Evolutionary conservation across 768 basidiomycete genomes (phyloP).

Genomic region (Tremella yokohamensis): DNA sequence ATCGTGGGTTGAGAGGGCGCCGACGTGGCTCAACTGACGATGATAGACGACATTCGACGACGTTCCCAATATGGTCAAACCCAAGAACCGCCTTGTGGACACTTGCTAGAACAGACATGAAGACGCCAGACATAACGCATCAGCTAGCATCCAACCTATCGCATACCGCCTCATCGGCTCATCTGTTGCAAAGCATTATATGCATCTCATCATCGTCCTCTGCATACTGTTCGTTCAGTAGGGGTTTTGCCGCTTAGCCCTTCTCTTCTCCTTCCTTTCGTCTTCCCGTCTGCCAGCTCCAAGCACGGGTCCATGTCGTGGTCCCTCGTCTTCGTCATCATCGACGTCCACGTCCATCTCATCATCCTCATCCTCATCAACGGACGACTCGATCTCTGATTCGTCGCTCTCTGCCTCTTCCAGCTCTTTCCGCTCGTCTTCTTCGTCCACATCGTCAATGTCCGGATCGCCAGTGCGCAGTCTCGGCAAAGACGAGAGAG

Average conservation of each 20-base stretch:
- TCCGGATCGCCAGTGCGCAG: constrained; percentile 40
- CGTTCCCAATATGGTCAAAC: constrained; percentile 26
- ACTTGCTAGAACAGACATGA: constrained; percentile 32
- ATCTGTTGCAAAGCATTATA: not conserved
- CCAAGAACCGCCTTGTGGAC: constrained; percentile 42
- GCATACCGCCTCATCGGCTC: not conserved
- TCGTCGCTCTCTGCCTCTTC: constrained; percentile 22
- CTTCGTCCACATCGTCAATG: constrained; percentile 40
- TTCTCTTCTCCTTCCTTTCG: constrained; percentile 5
- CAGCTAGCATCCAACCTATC: not conserved
- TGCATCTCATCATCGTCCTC: not conserved
- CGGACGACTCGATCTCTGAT: constrained; percentile 16
- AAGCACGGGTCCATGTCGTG: constrained; percentile 7
- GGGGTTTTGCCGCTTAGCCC: constrained; percentile 5
- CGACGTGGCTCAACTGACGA: not conserved
- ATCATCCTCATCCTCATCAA: constrained; percentile 16
- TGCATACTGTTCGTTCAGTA: not conserved
- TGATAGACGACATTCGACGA: constrained; percentile 33
- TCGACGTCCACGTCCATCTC: constrained; percentile 11
- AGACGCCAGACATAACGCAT: too few relatives aligned
- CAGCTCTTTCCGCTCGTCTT: constrained; percentile 27
- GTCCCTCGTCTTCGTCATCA: constrained; percentile 1
- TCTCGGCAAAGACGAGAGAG: constrained; percentile 23
- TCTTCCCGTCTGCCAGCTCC: not conserved
- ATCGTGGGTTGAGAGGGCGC: constrained; percentile 31